Base-by-base conservation (phyloP, 2,329 filamentous ascomycete species). In the Aspergillus pseudoviridinutans region DNA sequence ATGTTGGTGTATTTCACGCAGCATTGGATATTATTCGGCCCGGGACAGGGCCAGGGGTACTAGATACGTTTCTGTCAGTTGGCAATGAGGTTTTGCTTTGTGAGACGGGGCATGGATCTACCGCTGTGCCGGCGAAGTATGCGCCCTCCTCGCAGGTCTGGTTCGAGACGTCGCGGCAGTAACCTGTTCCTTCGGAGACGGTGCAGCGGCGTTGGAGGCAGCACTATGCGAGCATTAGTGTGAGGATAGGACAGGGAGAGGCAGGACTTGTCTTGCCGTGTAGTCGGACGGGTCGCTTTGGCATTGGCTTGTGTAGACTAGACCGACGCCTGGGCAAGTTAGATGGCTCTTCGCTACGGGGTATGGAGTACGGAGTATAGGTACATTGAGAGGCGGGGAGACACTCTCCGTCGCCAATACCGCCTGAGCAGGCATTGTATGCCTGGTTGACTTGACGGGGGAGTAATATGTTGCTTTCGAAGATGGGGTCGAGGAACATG, bases 271-370 rank as follows among this genome's bases (percentile, higher is more conserved):
- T 22, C 20, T 38, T 20, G 3, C 10, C 27, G 22, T 51, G 56
- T 50, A 54, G 5, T 53, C 25, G 7, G 50, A 27, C 10, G 53
- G 38, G 27, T 24, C 55, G 17, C 56, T 49, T 6, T 7, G 44
- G 20, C 58, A 60, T 56, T 60, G 58, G 10, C 50, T 32, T 24
- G 41, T 17, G 50, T 58, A 60, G 3, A 60, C 25, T 24, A 60
- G 14, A 32, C 58, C 58, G 22, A 20, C 32, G 29, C 58, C 58
- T 60, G 49, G 27, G n/a, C 14, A 9, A 44, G 17, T 42, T 25
- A 22, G 24, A 14, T 14, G 14, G 32, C 12, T 14, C 14, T 14
- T 14, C 3, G 32, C 4, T 4, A 5, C 4, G 12, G 12, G 29
- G 4, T 17, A 22, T 6, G 9, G n/a, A 10, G 10, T 29, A 12